phyloP scores from a whole-genome alignment of 2,329 filamentous ascomycete species.

The Diaporthe australafricana region DNA sequence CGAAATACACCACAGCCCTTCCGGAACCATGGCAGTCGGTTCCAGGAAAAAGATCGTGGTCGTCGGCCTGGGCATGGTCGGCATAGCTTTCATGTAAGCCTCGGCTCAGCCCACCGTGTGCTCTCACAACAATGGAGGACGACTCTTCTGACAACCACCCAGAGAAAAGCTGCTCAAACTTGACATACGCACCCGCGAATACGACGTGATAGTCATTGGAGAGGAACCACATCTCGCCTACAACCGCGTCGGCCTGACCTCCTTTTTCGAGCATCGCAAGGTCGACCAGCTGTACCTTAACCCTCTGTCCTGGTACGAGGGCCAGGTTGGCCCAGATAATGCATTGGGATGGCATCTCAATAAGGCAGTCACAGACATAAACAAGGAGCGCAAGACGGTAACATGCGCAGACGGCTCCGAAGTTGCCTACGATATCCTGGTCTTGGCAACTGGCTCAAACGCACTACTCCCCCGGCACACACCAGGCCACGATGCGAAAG shows the following conservation, averaged over 20 bases:
- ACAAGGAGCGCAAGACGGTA: conserved; percentile 73
- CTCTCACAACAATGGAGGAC: background rate
- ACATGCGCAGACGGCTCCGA: conserved; percentile 76
- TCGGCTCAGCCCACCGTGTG: too few relatives aligned
- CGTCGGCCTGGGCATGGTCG: conserved; percentile 92
- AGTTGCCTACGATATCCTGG: conserved; percentile 82
- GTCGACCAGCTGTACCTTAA: conserved; percentile 92
- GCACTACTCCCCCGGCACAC: conserved; percentile 79
- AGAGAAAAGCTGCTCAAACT: conserved; percentile 92
- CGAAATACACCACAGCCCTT: background rate
- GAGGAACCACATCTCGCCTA: conserved; percentile 91
- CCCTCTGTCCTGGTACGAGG: conserved; percentile 82
- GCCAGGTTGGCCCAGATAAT: conserved; percentile 68
- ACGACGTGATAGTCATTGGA: conserved; percentile 85
- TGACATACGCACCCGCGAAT: conserved; percentile 79
- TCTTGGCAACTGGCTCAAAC: conserved; percentile 88
- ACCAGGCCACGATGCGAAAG: conserved; percentile 81
- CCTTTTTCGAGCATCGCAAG: conserved; percentile 87
- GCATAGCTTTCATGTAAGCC: conserved; percentile 86
- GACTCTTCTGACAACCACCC: conserved; percentile 10
- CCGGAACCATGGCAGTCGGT: conserved; percentile 49
- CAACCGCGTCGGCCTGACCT: conserved; percentile 89
- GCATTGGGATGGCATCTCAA: conserved; percentile 80
- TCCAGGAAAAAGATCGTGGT: conserved; percentile 79
- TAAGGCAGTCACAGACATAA: conserved; percentile 76